Conservation (phyloP, 148 eudicot genomes). For the Chenopodium formosanum region DNA sequence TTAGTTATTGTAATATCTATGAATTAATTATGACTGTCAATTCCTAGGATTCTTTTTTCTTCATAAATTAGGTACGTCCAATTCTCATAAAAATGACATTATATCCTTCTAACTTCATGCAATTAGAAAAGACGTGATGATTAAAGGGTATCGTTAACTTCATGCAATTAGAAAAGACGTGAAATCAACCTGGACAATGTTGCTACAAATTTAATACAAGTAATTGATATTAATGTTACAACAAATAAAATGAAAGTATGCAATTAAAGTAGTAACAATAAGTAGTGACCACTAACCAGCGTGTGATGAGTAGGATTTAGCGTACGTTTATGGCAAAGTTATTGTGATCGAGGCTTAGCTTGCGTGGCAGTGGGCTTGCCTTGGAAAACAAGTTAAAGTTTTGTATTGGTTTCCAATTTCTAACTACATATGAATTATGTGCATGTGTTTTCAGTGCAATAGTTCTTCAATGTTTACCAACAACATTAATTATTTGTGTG, state of each 20-base stretch:
- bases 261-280: background rate
- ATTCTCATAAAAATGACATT: background rate
- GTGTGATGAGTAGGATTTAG: constrained; percentile 4
- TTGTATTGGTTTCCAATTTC: background rate
- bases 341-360: background rate
- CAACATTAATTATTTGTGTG: background rate
- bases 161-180: background rate
- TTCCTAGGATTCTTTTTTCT: too few relatives aligned
- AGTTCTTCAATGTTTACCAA: background rate
- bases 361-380: constrained; percentile 14
- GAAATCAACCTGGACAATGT: background rate
- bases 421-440: background rate
- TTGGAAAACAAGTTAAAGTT: constrained; percentile 4
- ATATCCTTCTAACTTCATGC: background rate
- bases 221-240: too few relatives aligned
- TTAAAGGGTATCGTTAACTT: background rate
- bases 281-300: background rate
- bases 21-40: too few relatives aligned
- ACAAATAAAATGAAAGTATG: background rate
- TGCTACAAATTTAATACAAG: too few relatives aligned
- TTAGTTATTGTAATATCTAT: background rate
- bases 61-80: too few relatives aligned
- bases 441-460: background rate
- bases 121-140: background rate
- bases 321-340: constrained; percentile 28